Percentiles rank a stretch among this genome's conserved stretches.
phyloP scores from a whole-genome alignment of 164 flowering plant species.

The Tetrastigma voinierianum region DNA sequence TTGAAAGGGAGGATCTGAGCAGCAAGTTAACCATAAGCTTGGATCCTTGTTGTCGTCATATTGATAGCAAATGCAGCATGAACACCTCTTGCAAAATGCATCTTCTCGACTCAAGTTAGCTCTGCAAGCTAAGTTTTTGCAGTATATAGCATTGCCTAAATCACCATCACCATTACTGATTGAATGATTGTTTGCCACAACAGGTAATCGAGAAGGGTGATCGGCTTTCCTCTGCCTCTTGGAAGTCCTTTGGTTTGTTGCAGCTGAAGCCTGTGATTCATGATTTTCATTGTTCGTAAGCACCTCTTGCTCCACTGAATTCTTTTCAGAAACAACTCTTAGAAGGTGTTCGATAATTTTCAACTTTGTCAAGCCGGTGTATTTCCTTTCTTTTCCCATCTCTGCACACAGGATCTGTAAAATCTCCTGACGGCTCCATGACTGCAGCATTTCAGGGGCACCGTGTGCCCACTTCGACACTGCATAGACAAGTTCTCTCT shows the following conservation, averaged over 20 bases:
- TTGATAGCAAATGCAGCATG: constrained; percentile 81
- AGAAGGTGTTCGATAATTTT: constrained; percentile 83
- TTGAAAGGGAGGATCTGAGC: constrained; percentile 67
- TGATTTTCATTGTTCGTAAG: constrained; percentile 13
- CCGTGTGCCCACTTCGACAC: constrained; percentile 61
- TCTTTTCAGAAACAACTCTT: constrained; percentile 62
- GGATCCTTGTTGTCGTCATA: constrained; percentile 99
- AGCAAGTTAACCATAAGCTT: constrained; percentile 89
- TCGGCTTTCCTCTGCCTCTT: constrained; percentile 82
- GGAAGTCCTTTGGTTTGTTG: constrained; percentile 28
- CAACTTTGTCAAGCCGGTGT: constrained; percentile 78
- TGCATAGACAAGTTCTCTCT: constrained; percentile 78
- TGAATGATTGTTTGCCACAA: constrained; percentile 21
- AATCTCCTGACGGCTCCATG: constrained; percentile 92
- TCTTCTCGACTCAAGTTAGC: constrained; percentile 59
- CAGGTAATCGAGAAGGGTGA: constrained; percentile 45
- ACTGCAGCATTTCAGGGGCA: constrained; percentile 68
- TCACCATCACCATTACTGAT: constrained; percentile 23
- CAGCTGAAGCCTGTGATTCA: constrained; percentile 33
- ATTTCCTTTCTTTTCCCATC: constrained; percentile 95
- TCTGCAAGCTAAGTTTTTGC: constrained; percentile 83
- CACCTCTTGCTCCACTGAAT: constrained; percentile 27
- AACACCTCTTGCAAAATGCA: constrained; percentile 87
- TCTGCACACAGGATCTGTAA: constrained; percentile 81
- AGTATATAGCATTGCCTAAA: constrained; percentile 29